A percentile compares a stretch with the other conserved stretches of the same genome.
phyloP scores from a whole-genome alignment of 23 red algal species.

The Gracilariopsis chorda region DNA sequence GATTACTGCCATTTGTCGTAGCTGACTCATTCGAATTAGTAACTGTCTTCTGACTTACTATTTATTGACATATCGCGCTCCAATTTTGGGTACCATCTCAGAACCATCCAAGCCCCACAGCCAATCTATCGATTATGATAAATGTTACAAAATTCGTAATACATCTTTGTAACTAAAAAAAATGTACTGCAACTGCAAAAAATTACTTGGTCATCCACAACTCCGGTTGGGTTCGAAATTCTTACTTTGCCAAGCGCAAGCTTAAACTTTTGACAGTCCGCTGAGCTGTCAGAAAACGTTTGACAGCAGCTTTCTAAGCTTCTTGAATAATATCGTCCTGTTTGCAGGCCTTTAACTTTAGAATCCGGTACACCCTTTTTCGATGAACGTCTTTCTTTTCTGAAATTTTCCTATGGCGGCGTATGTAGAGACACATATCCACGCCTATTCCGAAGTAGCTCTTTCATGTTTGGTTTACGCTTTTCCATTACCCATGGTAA shows the following conservation, averaged over 20 bases:
- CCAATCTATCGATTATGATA: not conserved
- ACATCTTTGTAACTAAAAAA: not conserved
- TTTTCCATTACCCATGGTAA: not conserved
- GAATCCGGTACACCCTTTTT: not conserved
- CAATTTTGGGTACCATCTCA: not conserved
- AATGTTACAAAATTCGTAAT: not conserved
- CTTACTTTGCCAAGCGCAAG: not conserved
- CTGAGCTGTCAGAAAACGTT: slow-evolving; percentile 5
- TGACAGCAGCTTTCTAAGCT: not conserved
- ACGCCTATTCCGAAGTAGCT: not conserved
- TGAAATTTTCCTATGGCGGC: not conserved
- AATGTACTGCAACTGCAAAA: slow-evolving; percentile 25
- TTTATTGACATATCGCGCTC: not conserved
- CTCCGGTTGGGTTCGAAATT: not conserved
- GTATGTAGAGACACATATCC: slow-evolving; percentile 4
- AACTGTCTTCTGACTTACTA: not conserved
- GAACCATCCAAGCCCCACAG: not conserved
- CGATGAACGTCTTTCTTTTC: not conserved
- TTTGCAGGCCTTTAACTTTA: not conserved
- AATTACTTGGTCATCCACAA: not conserved
- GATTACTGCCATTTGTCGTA: not conserved
- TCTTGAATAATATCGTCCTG: not conserved
- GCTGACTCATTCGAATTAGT: not conserved
- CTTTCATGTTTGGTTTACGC: not conserved
- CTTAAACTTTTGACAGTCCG: slow-evolving; percentile 1